A percentile compares a stretch with the other conserved stretches of the same genome.
phyloP scores from a whole-genome alignment of 2,329 filamentous ascomycete species.

The Neophaeococcomyces mojaviensis region DNA sequence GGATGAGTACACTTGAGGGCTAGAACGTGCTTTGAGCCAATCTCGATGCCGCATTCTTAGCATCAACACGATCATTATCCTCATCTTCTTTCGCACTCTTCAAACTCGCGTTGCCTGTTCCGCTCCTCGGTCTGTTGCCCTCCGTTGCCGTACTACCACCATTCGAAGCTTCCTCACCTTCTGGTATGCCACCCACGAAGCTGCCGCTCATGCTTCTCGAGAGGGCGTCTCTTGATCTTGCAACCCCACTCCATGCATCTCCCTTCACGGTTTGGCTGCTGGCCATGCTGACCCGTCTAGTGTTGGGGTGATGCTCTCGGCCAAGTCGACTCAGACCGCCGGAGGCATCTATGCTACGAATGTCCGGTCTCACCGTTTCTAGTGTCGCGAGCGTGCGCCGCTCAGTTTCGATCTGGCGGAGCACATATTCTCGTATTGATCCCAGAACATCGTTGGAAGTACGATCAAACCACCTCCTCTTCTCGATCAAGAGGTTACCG shows the following conservation, averaged over 20 bases:
- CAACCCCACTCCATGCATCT: slow-evolving; percentile 96
- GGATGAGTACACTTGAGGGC: too few relatives aligned
- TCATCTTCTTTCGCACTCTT: slow-evolving; percentile 63
- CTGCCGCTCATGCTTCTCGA: slow-evolving; percentile 65
- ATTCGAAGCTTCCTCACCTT: slow-evolving; percentile 52
- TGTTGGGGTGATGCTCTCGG: slow-evolving; percentile 73
- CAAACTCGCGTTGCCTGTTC: slow-evolving; percentile 43
- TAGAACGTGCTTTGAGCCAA: slow-evolving; percentile 91
- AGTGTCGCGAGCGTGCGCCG: slow-evolving; percentile 82
- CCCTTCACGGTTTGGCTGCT: slow-evolving; percentile 92
- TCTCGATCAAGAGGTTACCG: slow-evolving; percentile 77
- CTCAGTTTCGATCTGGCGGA: slow-evolving; percentile 93
- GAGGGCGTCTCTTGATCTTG: slow-evolving; percentile 70
- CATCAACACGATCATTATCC: slow-evolving; percentile 89
- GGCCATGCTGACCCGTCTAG: slow-evolving; percentile 66
- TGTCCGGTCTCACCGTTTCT: slow-evolving; percentile 88
- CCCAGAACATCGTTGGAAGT: slow-evolving; percentile 76
- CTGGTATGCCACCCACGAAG: slow-evolving; percentile 51
- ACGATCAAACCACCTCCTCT: slow-evolving; percentile 80
- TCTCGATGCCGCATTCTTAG: slow-evolving; percentile 87
- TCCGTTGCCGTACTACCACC: slow-evolving; percentile 21
- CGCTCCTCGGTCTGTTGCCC: slow-evolving; percentile 27
- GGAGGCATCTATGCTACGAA: slow-evolving; percentile 82
- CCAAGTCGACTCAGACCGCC: slow-evolving; percentile 86
- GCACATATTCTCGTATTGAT: slow-evolving; percentile 82